Evolutionary conservation across 805 yeast species (phyloP).

Genomic region (Suhomyces faveliae): DNA sequence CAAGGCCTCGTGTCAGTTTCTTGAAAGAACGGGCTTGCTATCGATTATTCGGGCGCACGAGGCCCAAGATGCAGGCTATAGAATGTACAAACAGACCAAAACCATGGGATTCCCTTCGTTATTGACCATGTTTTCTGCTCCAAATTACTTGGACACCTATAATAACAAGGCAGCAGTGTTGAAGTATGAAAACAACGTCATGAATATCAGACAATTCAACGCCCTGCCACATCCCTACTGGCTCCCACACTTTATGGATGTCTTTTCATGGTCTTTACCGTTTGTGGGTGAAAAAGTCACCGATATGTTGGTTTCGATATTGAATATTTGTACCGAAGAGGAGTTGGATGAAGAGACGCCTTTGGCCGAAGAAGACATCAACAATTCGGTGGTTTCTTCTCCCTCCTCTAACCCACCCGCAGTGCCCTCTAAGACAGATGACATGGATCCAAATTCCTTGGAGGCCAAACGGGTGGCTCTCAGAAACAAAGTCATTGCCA

Average conservation of each 20-base stretch:
- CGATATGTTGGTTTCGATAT: slow-evolving; percentile 84
- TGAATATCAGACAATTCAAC: slow-evolving; percentile 95
- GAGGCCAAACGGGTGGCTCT: slow-evolving; percentile 50
- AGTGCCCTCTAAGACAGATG: slow-evolving; percentile 4
- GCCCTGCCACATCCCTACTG: slow-evolving; percentile 93
- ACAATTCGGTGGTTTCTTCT: slow-evolving; percentile 21
- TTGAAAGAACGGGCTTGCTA: slow-evolving; percentile 72
- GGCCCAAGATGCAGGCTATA: slow-evolving; percentile 95
- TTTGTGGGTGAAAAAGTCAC: slow-evolving; percentile 96
- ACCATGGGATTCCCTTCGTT: slow-evolving; percentile 87
- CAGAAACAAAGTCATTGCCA: slow-evolving; percentile 87
- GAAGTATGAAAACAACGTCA: slow-evolving; percentile 85
- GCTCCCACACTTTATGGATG: slow-evolving; percentile 96
- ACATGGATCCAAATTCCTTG: slow-evolving; percentile 12
- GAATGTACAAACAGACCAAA: slow-evolving; percentile 86
- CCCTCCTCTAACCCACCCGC: slow-evolving; percentile 10
- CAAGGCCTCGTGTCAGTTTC: slow-evolving; percentile 74
- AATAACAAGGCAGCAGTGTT: slow-evolving; percentile 94
- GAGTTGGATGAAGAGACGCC: slow-evolving; percentile 79
- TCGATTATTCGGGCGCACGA: slow-evolving; percentile 95
- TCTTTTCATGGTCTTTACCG: slow-evolving; percentile 95
- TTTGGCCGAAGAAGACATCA: slow-evolving; percentile 35
- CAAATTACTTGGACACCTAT: slow-evolving; percentile 88
- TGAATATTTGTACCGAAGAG: slow-evolving; percentile 93
- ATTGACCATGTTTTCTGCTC: slow-evolving; percentile 91